Percentiles rank a stretch among this genome's conserved stretches.
Conservation (phyloP, 2,329 filamentous ascomycete genomes). For the Nothophaeocryptopus gaeumannii region DNA sequence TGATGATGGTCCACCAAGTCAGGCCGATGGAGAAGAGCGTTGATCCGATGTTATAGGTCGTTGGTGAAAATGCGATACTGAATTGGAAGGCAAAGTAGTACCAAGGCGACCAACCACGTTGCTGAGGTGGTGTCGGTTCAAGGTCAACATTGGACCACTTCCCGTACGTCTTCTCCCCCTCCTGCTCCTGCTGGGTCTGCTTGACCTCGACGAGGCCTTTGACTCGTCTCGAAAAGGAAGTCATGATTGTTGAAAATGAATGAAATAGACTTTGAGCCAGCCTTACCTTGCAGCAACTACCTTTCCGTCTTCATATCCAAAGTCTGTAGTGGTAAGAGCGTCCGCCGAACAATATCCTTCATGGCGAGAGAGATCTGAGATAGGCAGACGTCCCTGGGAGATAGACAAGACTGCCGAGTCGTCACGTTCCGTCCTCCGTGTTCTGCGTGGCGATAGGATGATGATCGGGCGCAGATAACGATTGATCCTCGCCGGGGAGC, state of each 20-base stretch:
- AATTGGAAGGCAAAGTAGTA: constrained; percentile 37
- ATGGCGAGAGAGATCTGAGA: background rate
- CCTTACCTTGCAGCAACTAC: too few relatives aligned
- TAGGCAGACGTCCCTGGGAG: constrained; percentile 11
- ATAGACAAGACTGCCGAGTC: constrained; percentile 5
- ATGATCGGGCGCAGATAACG: too few relatives aligned
- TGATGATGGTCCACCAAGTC: constrained; percentile 35
- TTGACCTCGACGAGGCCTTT: constrained; percentile 1
- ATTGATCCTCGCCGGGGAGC: too few relatives aligned
- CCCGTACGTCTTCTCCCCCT: constrained; percentile 8
- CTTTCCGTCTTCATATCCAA: too few relatives aligned
- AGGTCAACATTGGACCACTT: constrained; percentile 28
- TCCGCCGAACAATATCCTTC: too few relatives aligned
- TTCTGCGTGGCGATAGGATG: too few relatives aligned
- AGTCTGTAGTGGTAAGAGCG: too few relatives aligned
- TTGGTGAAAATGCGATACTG: constrained; percentile 35
- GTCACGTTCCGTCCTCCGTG: too few relatives aligned
- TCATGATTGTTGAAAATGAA: constrained; percentile 2
- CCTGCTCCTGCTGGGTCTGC: background rate
- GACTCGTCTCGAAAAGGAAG: background rate
- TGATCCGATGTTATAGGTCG: constrained; percentile 36
- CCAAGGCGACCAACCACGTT: constrained; percentile 24
- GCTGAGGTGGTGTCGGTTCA: constrained; percentile 23
- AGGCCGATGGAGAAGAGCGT: constrained; percentile 34
- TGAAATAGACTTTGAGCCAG: background rate